Conservation (phyloP, 2,329 filamentous ascomycete species). For the Ambrosiella cleistominuta region DNA sequence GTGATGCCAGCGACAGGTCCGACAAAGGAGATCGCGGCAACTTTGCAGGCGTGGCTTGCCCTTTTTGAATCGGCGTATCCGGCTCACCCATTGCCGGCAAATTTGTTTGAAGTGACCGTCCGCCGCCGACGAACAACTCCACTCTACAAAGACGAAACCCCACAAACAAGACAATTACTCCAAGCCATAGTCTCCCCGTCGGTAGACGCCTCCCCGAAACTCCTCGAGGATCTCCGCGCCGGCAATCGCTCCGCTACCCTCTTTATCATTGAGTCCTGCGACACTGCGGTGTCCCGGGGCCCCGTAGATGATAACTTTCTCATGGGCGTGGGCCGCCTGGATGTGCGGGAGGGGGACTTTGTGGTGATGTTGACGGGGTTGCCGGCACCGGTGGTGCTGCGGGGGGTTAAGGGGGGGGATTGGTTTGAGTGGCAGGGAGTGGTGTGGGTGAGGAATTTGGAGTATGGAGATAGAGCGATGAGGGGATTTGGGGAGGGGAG, state of each 20-base stretch:
- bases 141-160: neutral
- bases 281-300: neutral
- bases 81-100: neutral
- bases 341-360: conserved; percentile 5
- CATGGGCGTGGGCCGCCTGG: neutral
- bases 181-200: neutral
- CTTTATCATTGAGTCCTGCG: neutral
- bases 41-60: neutral
- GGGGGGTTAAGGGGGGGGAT: neutral
- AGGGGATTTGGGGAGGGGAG: neutral
- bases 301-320: conserved; percentile 1
- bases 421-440: neutral
- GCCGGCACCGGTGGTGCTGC: neutral
- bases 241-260: neutral
- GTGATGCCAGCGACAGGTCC: neutral
- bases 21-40: neutral
- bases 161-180: neutral
- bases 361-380: conserved; percentile 2
- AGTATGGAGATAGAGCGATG: conserved; percentile 3
- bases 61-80: conserved; percentile 1
- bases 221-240: neutral
- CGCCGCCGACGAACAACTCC: neutral
- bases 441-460: neutral
- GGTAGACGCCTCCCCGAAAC: neutral
- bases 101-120: conserved; percentile 2